phyloP scores from a whole-genome alignment of 2,329 filamentous ascomycete genomes.

The Sclerotinia spermophila region DNA sequence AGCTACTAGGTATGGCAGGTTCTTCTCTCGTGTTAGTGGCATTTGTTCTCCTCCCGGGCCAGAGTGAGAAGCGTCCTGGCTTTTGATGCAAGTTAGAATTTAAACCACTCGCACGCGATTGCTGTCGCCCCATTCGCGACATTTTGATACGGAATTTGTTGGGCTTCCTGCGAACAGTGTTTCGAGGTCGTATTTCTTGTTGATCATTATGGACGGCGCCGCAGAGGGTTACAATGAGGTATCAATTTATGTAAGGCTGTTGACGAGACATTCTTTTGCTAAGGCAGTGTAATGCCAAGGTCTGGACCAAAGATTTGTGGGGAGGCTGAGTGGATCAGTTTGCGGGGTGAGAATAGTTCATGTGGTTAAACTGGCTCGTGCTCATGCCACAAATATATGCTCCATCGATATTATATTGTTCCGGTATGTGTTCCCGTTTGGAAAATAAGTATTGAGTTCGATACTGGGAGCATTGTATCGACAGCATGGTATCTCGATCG shows the following conservation, averaged over 20 bases:
- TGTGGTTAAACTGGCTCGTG: background rate
- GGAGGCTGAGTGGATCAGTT: conserved; percentile 5
- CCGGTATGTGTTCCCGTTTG: background rate
- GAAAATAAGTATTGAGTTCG: background rate
- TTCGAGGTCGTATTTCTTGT: background rate
- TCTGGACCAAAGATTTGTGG: conserved; percentile 4
- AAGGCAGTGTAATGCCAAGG: conserved; percentile 14
- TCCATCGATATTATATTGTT: background rate
- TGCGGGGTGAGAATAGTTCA: background rate
- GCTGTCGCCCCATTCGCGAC: conserved; percentile 12
- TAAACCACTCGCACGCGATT: background rate
- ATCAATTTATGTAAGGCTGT: conserved; percentile 2
- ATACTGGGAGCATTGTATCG: background rate
- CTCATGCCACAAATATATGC: background rate
- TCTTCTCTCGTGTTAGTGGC: background rate
- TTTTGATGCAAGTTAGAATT: conserved; percentile 4
- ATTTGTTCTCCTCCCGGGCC: conserved; percentile 3
- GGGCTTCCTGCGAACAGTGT: conserved; percentile 5
- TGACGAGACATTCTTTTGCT: conserved; percentile 6
- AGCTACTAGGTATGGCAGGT: background rate
- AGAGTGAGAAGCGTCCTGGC: conserved; percentile 12
- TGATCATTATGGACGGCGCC: conserved; percentile 1
- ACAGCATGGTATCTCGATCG: background rate
- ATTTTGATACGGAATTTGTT: background rate
- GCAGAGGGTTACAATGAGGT: background rate